Evolutionary conservation across 129 eudicot genomes (phyloP).

Genomic region (Kitagawia praeruptora): DNA sequence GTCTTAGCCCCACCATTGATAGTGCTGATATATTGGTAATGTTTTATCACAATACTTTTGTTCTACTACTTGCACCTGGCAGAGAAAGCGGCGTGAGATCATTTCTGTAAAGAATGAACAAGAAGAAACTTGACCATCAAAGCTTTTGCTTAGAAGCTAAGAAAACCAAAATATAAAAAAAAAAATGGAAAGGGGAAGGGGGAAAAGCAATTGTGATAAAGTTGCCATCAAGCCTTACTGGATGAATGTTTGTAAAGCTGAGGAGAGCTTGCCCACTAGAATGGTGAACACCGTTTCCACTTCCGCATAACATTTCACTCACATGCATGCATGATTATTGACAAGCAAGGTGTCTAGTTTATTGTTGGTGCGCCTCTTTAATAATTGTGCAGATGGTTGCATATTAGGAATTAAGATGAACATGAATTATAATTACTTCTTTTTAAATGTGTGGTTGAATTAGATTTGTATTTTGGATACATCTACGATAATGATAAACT

Average conservation of each 20-base stretch:
- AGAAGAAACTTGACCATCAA: background rate
- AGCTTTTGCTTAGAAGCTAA: background rate
- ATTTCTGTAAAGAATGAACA: background rate
- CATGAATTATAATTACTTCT: no score
- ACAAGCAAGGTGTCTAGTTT: background rate
- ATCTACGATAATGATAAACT: no score
- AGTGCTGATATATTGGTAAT: background rate
- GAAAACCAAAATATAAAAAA: background rate
- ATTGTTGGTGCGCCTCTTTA: background rate
- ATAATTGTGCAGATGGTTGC: background rate
- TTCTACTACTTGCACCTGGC: background rate
- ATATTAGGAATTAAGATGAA: no score
- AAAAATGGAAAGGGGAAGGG: background rate
- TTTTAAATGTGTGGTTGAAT: no score
- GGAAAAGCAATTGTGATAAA: background rate
- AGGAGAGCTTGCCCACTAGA: background rate
- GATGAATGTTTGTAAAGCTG: background rate
- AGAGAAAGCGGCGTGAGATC: background rate
- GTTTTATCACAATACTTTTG: background rate
- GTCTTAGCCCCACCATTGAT: background rate
- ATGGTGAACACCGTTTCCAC: background rate
- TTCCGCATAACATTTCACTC: no score
- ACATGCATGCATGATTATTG: background rate
- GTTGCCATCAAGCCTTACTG: background rate
- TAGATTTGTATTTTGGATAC: no score